Percentiles rank a stretch among this genome's conserved stretches.
Evolutionary conservation across 495 filamentous ascomycete species (phyloP).

Genomic region (Hyaloscypha finlandica): DNA sequence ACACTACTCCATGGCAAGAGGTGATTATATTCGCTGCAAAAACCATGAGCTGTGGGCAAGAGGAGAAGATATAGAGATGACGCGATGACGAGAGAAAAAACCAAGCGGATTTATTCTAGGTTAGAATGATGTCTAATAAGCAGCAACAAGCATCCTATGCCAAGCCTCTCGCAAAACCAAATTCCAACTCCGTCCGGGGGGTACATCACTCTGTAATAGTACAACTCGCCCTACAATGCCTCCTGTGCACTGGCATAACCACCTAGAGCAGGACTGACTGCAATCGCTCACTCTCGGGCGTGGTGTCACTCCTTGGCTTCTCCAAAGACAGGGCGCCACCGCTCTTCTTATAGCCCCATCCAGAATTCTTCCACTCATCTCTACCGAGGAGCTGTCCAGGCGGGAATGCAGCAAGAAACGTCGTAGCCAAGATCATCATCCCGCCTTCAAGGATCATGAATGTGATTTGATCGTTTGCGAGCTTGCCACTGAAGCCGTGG

Average conservation of each 20-base stretch:
- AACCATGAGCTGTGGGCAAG: too few relatives aligned
- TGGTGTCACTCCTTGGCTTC: background rate
- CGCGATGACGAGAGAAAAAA: too few relatives aligned
- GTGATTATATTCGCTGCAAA: too few relatives aligned
- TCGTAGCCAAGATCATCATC: constrained; percentile 52
- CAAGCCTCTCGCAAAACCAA: too few relatives aligned
- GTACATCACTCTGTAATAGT: background rate
- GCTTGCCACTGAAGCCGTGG: constrained; percentile 35
- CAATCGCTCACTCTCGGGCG: background rate
- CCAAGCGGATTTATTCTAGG: too few relatives aligned
- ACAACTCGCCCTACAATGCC: background rate
- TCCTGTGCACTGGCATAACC: background rate
- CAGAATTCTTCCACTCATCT: constrained; percentile 3
- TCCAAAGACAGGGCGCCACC: background rate
- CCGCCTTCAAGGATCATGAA: constrained; percentile 60
- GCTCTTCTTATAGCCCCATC: background rate
- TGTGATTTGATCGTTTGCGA: constrained; percentile 50
- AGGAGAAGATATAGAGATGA: too few relatives aligned
- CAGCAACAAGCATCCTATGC: too few relatives aligned
- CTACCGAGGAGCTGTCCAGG: background rate
- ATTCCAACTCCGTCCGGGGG: too few relatives aligned
- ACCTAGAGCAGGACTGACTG: background rate
- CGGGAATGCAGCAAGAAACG: constrained; percentile 38
- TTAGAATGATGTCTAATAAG: too few relatives aligned
- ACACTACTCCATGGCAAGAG: too few relatives aligned